A percentile compares a stretch with the other conserved stretches of the same genome.
phyloP scores from a whole-genome alignment of 331 rosid species.

The Prunus yedoensis region DNA sequence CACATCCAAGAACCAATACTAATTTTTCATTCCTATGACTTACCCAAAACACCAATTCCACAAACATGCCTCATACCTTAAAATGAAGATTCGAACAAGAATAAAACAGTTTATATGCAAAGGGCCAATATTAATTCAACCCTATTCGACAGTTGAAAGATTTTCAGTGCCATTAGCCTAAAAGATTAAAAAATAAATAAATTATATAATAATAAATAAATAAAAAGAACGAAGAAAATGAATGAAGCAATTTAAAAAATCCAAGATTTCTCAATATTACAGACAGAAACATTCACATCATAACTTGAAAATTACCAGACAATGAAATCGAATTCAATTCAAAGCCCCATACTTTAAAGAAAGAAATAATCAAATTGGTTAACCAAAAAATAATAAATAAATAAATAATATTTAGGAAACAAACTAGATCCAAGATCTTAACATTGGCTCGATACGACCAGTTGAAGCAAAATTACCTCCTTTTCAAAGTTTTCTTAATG shows the following conservation, averaged over 20 bases:
- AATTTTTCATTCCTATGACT: background rate
- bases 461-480: background rate
- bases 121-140: background rate
- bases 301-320: background rate
- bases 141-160: background rate
- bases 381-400: background rate
- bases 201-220: background rate
- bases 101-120: background rate
- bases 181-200: background rate
- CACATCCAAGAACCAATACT: background rate
- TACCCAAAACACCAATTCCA: background rate
- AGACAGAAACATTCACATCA: background rate
- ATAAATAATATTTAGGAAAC: background rate
- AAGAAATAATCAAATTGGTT: background rate
- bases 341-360: background rate
- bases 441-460: background rate
- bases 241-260: background rate
- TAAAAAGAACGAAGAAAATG: background rate
- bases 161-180: no score
- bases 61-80: background rate
- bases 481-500: background rate
- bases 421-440: constrained; percentile 1
- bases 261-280: no score
- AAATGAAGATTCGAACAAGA: background rate
- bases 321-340: background rate